phyloP scores from a whole-genome alignment of 2,329 filamentous ascomycete genomes.

The Tolypocladium ophioglossoides region DNA sequence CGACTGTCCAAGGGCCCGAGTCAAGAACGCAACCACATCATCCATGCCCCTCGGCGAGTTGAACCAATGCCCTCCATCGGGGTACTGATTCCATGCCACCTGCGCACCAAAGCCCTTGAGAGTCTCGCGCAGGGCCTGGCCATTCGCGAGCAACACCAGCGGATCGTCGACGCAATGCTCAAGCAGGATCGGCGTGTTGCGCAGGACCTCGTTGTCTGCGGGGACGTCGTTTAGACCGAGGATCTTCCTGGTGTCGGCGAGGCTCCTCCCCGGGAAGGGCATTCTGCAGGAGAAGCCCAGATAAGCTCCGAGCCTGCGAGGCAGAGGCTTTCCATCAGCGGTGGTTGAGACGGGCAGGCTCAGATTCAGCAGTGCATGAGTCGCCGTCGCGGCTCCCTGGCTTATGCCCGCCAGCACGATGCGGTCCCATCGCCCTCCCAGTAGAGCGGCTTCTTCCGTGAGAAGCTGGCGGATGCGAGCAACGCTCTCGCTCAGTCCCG shows the following conservation, averaged over 20 bases:
- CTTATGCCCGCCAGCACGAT: slow-evolving; percentile 36
- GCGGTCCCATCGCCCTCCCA: slow-evolving; percentile 25
- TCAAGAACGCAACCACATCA: slow-evolving; percentile 26
- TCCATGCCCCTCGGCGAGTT: slow-evolving; percentile 31
- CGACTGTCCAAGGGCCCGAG: neutral
- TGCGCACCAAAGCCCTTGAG: slow-evolving; percentile 25
- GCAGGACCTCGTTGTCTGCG: slow-evolving; percentile 19
- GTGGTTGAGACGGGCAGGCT: slow-evolving; percentile 6
- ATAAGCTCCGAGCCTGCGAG: slow-evolving; percentile 17
- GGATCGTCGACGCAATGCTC: slow-evolving; percentile 35
- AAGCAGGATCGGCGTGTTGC: slow-evolving; percentile 31
- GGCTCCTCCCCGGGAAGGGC: slow-evolving; percentile 21
- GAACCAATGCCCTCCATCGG: slow-evolving; percentile 32
- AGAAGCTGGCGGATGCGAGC: slow-evolving; percentile 20
- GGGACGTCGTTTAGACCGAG: slow-evolving; percentile 16
- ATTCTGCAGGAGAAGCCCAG: slow-evolving; percentile 27
- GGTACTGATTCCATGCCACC: slow-evolving; percentile 31
- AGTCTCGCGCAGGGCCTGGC: slow-evolving; percentile 21
- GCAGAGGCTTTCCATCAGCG: neutral
- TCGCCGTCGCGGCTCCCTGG: slow-evolving; percentile 31
- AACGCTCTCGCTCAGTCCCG: slow-evolving; percentile 29
- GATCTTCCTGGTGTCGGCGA: slow-evolving; percentile 19
- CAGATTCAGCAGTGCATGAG: slow-evolving; percentile 26
- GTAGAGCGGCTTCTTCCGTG: slow-evolving; percentile 18
- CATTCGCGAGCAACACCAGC: slow-evolving; percentile 25